These are phyloP conservation scores for Metarhizium humberi DNA, from an alignment of 2,329 filamentous ascomycete genomes.

Conservation along the genomic window DNA sequence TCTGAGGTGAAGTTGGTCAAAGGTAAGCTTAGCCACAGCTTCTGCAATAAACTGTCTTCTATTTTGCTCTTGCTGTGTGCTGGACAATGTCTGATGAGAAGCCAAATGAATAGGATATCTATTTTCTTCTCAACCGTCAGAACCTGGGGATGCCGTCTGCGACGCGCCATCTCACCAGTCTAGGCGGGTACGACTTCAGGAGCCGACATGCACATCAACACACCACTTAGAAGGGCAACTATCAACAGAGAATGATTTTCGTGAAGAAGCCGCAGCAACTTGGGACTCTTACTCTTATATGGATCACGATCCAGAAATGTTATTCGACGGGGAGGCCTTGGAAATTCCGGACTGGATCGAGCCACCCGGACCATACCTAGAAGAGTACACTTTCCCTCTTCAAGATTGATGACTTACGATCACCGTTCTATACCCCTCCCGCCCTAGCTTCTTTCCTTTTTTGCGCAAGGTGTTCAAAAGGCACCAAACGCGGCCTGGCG, in stretches of 20 bases:
- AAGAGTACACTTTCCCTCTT: slow-evolving; percentile 5
- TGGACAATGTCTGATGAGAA: background rate
- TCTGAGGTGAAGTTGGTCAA: slow-evolving; percentile 7
- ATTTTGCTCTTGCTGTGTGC: background rate
- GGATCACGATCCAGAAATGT: slow-evolving; percentile 6
- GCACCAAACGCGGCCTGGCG: background rate
- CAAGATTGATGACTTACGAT: slow-evolving; percentile 1
- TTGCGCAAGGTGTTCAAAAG: background rate
- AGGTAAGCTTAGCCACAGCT: slow-evolving; percentile 4
- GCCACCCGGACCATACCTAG: slow-evolving; percentile 5
- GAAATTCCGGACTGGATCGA: slow-evolving; percentile 7
- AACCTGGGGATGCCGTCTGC: slow-evolving; percentile 5
- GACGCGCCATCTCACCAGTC: slow-evolving; percentile 4
- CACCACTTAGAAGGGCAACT: slow-evolving; percentile 2
- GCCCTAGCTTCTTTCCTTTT: background rate
- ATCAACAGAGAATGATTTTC: slow-evolving; percentile 5
- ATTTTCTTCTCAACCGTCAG: slow-evolving; percentile 5
- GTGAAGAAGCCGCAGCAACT: slow-evolving; percentile 6
- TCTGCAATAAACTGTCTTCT: background rate
- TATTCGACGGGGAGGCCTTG: slow-evolving; percentile 5
- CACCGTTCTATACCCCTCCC: background rate
- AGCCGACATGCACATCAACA: slow-evolving; percentile 3
- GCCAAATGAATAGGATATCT: slow-evolving; percentile 3
- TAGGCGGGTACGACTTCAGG: slow-evolving; percentile 6
- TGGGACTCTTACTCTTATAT: slow-evolving; percentile 7